A percentile compares a stretch with the other conserved stretches of the same genome.
phyloP scores from a whole-genome alignment of 257 asterid genomes.

The Solanum neorickii region DNA sequence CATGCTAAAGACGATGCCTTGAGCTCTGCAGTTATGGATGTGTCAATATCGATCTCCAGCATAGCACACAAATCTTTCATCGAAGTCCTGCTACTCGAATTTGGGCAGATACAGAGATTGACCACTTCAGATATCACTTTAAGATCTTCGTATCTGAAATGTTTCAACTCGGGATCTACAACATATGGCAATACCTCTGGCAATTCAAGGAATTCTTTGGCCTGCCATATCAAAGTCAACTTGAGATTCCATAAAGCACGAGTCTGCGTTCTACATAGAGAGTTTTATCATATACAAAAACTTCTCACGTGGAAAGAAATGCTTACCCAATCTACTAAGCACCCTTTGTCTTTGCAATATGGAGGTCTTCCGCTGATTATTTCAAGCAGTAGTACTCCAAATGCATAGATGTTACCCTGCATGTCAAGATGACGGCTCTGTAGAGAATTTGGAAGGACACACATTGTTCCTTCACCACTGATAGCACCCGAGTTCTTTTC shows the following conservation, averaged over 20 bases:
- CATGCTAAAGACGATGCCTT: constrained; percentile 77
- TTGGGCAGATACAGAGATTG: constrained; percentile 44
- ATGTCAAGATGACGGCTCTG: constrained; percentile 60
- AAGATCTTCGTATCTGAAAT: constrained; percentile 66
- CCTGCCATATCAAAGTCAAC: constrained; percentile 28
- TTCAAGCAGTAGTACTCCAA: constrained; percentile 81
- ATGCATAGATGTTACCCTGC: constrained; percentile 72
- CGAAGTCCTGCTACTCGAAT: constrained; percentile 37
- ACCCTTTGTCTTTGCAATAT: constrained; percentile 65
- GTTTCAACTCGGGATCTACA: constrained; percentile 81
- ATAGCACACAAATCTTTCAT: constrained; percentile 55
- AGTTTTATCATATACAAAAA: background rate
- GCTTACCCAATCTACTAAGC: constrained; percentile 84
- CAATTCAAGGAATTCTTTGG: constrained; percentile 55
- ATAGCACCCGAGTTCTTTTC: constrained; percentile 70
- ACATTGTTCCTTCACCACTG: constrained; percentile 60
- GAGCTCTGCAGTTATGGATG: constrained; percentile 63
- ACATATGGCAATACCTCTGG: constrained; percentile 46
- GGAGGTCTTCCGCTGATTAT: constrained; percentile 90
- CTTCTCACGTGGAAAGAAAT: background rate
- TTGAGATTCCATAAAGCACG: background rate
- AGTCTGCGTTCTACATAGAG: background rate
- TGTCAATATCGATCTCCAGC: constrained; percentile 59
- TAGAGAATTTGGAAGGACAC: constrained; percentile 63
- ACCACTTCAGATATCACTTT: constrained; percentile 61